phyloP scores from a whole-genome alignment of 257 asterid genomes.

The Schizonepeta tenuifolia region DNA sequence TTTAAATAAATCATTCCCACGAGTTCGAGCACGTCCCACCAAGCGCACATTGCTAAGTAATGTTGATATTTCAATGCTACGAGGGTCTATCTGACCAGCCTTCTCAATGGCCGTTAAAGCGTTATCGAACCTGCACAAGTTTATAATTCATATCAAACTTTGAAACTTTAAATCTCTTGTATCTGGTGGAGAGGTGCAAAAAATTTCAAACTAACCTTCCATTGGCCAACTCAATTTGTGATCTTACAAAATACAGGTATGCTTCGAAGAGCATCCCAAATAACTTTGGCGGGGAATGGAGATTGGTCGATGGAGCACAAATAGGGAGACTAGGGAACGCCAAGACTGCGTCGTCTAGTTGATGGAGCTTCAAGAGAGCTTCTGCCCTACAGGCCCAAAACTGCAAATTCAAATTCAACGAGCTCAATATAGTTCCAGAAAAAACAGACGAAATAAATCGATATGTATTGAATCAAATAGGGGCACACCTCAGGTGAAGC shows the following conservation, averaged over 20 bases:
- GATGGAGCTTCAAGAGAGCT: conserved; percentile 82
- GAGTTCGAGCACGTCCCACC: conserved; percentile 79
- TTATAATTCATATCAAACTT: conserved; percentile 28
- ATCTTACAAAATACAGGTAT: conserved; percentile 62
- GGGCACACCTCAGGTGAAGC: conserved; percentile 69
- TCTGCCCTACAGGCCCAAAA: conserved; percentile 85
- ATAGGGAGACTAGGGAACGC: conserved; percentile 54
- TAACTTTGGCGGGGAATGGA: conserved; percentile 47
- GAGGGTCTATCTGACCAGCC: conserved; percentile 66
- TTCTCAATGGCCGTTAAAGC: conserved; percentile 67
- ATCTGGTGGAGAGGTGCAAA: background rate
- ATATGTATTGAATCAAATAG: background rate
- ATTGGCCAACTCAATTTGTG: conserved; percentile 72
- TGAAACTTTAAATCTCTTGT: background rate
- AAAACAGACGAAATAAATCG: background rate
- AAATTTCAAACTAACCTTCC: conserved; percentile 65
- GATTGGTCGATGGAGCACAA: conserved; percentile 27
- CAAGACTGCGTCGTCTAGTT: conserved; percentile 57
- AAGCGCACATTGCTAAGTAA: conserved; percentile 57
- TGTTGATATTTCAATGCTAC: conserved; percentile 58
- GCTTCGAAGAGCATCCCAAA: conserved; percentile 78
- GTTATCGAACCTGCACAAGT: conserved; percentile 71
- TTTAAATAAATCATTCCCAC: conserved; percentile 88
- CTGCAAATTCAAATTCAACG: conserved; percentile 59
- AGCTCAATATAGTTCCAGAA: conserved; percentile 22